Evolutionary conservation across 192 early-diverging fungal genomes (phyloP).

Genomic region (Linnemannia zychae): DNA sequence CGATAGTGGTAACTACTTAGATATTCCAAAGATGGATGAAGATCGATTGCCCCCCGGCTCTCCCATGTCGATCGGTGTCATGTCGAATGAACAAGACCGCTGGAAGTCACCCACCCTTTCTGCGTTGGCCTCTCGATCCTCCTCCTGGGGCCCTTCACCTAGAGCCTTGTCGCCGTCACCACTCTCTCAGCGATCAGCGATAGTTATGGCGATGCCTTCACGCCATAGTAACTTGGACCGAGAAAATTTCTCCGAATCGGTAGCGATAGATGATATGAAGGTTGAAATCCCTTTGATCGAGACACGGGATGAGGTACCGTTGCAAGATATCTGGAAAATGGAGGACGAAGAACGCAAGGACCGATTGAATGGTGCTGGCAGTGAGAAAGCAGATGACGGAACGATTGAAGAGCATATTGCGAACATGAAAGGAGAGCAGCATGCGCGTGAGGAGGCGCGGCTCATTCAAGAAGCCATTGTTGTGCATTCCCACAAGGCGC

Average conservation of each 20-base stretch:
- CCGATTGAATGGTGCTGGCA: slow-evolving; percentile 1
- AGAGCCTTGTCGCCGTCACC: neutral
- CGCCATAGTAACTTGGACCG: neutral
- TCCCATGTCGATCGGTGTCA: neutral
- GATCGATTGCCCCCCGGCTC: neutral
- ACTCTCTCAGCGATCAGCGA: neutral
- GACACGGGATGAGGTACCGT: slow-evolving; percentile 29
- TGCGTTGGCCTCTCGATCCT: slow-evolving; percentile 17
- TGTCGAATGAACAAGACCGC: slow-evolving; percentile 35
- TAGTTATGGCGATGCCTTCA: slow-evolving; percentile 5
- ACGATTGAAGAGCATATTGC: slow-evolving; percentile 3
- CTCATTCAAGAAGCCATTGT: slow-evolving; percentile 26
- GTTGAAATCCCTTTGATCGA: slow-evolving; percentile 38
- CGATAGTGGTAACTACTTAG: neutral
- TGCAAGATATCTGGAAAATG: slow-evolving; percentile 54
- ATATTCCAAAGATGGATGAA: neutral
- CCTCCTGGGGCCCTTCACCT: neutral
- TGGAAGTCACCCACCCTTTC: slow-evolving; percentile 51
- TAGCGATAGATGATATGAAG: neutral
- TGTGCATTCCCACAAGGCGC: neutral
- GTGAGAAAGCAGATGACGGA: neutral
- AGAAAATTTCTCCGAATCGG: neutral
- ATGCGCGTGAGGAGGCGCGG: slow-evolving; percentile 40
- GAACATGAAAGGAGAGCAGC: slow-evolving; percentile 36
- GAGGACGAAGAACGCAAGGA: slow-evolving; percentile 49